Conservation (phyloP, 2,329 filamentous ascomycete species). For the Trichoderma pleuroti region DNA sequence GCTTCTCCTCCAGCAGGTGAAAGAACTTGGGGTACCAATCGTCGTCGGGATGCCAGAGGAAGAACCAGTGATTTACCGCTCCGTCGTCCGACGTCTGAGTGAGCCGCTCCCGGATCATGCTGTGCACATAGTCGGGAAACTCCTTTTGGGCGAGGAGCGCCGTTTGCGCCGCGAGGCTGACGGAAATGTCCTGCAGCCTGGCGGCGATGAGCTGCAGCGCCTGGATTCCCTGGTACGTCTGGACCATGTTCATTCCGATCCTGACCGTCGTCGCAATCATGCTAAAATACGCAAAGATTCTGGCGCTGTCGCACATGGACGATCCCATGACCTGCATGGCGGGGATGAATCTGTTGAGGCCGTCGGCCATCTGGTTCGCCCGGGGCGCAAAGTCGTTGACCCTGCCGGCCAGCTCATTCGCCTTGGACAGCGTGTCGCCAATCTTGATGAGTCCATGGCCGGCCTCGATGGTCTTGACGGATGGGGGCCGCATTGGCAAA, state of each 20-base stretch:
- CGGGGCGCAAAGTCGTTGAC: slow-evolving; percentile 22
- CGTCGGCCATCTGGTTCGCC: slow-evolving; percentile 25
- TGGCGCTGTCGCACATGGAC: slow-evolving; percentile 33
- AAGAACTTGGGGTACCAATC: slow-evolving; percentile 42
- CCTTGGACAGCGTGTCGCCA: slow-evolving; percentile 26
- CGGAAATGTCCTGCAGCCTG: slow-evolving; percentile 34
- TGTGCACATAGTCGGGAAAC: slow-evolving; percentile 36
- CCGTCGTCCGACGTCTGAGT: slow-evolving; percentile 32
- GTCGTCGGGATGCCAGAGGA: slow-evolving; percentile 41
- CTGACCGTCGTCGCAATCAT: slow-evolving; percentile 30
- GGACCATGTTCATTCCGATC: slow-evolving; percentile 35
- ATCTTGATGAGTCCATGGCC: slow-evolving; percentile 27
- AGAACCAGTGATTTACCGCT: slow-evolving; percentile 37
- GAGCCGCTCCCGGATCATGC: slow-evolving; percentile 37
- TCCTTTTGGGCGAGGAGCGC: slow-evolving; percentile 37
- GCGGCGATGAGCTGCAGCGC: slow-evolving; percentile 36
- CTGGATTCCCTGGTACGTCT: slow-evolving; percentile 36
- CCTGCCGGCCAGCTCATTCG: slow-evolving; percentile 21
- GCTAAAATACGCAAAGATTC: slow-evolving; percentile 32
- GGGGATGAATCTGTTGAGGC: slow-evolving; percentile 28
- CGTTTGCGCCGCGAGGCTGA: slow-evolving; percentile 34
- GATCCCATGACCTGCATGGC: slow-evolving; percentile 36
- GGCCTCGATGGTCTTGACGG: slow-evolving; percentile 26
- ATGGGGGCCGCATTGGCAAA: slow-evolving; percentile 12
- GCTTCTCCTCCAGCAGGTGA: slow-evolving; percentile 34